Percentiles rank a stretch among this genome's conserved stretches.
These are phyloP conservation scores for Podospora pseudopauciseta DNA, from an alignment of 495 filamentous ascomycete species.

Conservation along the genomic window DNA sequence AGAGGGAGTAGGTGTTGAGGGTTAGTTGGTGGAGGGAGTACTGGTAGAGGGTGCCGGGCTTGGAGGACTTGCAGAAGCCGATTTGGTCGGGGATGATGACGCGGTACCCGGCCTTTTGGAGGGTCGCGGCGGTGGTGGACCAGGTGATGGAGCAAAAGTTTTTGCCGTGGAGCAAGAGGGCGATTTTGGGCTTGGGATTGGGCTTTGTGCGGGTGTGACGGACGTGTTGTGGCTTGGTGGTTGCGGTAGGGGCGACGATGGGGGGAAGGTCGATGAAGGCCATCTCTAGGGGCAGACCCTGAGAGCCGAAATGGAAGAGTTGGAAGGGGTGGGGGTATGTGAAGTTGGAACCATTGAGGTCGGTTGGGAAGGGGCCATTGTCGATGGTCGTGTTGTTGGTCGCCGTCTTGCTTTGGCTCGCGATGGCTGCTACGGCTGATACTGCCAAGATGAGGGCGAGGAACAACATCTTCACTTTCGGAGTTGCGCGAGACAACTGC, in stretches of 20 bases:
- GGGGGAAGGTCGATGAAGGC: conserved; percentile 46
- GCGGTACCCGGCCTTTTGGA: conserved; percentile 37
- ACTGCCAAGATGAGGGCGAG: neutral
- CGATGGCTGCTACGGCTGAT: neutral
- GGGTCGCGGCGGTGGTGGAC: conserved; percentile 33
- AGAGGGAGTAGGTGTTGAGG: conserved; percentile 38
- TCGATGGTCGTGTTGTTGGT: conserved; percentile 15
- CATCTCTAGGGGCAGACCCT: conserved; percentile 39
- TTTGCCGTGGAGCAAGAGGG: conserved; percentile 44
- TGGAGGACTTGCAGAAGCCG: conserved; percentile 49
- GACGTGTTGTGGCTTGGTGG: neutral
- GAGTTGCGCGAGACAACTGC: neutral
- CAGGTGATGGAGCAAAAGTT: conserved; percentile 48
- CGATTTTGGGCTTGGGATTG: conserved; percentile 28
- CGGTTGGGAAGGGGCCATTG: conserved; percentile 27
- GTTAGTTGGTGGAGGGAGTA: conserved; percentile 43
- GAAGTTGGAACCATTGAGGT: conserved; percentile 42
- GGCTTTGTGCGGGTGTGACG: conserved; percentile 13
- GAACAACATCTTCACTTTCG: neutral
- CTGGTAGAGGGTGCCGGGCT: conserved; percentile 39
- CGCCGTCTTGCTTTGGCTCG: neutral
- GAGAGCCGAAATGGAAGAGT: conserved; percentile 37
- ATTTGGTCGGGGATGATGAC: conserved; percentile 46
- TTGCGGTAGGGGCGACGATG: neutral
- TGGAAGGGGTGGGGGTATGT: conserved; percentile 44